Evolutionary conservation across 2,329 filamentous ascomycete genomes (phyloP), one percentile per base, ranked within the genome.

Genomic region (Alternaria sp.): DNA sequence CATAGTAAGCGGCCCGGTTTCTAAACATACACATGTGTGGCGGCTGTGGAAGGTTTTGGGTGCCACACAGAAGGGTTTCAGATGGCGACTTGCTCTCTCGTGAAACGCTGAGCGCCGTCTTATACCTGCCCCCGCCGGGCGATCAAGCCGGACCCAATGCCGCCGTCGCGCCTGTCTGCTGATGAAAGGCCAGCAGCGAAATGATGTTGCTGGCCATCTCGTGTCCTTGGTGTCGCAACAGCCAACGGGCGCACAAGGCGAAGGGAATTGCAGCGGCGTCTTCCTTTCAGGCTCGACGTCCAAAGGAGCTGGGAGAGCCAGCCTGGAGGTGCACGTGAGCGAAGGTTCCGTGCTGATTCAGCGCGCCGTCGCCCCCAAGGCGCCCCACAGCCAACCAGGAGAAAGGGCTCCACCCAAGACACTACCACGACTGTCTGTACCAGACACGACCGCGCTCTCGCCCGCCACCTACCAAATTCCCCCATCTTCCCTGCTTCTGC

Each of bases 51-150:
- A 65, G 54, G 45, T 61, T 60, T 55, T 31, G 62, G 58, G 65
- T 66, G 70, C 62, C 60, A 65, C 61, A 42, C 56, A 44, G 63
- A 54, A 54, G 65, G 34, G 73, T 74, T 74, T 75, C 73, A 73
- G 67, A 60, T 45, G 49, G 53, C 40, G 48, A 51, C 60, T 63
- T 67, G 62, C 46, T 65, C 61, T 39, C 36, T 41, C 39, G 66
- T 76, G 73, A 76, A 76, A 76, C 73, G 62, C 64, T 68, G 54
- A 58, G 33, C n/a, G 54, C 56, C 50, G 50, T 50, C 29, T 31
- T 44, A 39, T 49, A 54, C 37, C 49, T 41, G 51, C 62, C 66
- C 58, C 54, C 62, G 67, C 65, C 56, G 56, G 37, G 36, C 54
- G 54, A 37, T 36, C 44, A 52, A 39, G 37, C 44, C 56, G 54